Base-by-base conservation (phyloP, 2,329 filamentous ascomycete species). In the Cercospora nicotianae region DNA sequence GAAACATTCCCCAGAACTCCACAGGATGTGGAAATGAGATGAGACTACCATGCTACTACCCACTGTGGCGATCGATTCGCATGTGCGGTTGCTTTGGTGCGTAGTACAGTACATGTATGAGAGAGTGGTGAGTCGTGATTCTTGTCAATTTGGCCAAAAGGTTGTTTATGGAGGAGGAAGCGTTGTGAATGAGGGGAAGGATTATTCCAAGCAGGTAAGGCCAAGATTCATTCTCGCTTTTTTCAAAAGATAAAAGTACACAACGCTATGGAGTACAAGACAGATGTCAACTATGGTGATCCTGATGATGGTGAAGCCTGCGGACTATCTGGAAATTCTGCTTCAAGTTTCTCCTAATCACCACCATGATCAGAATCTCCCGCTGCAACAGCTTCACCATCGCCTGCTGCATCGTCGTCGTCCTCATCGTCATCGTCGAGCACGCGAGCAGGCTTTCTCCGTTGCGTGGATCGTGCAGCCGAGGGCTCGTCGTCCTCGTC, bases 391-490 rank as follows among this genome's bases (percentile, higher is more conserved):
- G 64, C 66, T 31, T 64, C 65, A 13, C 69, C 70, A 31, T 68
- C 60, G 5, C 55, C 60, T 64, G 68, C 67, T 3, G 28, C 72
- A 30, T 76, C 73, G 18, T 76, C 76, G 3, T 77, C 77, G 6
- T 79, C 77, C 28, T 78, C 77, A 3, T 78, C 76, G 18, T 78
- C 77, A 26, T 77, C 75, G 58, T 79, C 75, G 3, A 78, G 59
- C 13, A 79, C 73, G 20, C 77, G 71, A 26, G 73, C 73, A 16
- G 72, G 71, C 69, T 77, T 78, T 65, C 74, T 75, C 65, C 76
- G 73, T 60, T 72, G 73, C 7, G 28, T 65, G 18, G 67, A 64
- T 23, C 70, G 62, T 8, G 65, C 66, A 26, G 61, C 48, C 20
- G 61, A 53, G 8, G 69, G 73, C 53, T 75, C 73, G 5, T 72